Evolutionary conservation across 495 filamentous ascomycete genomes (phyloP), one percentile per base, ranked within the genome.

Genomic region (Podospora fimiseda): DNA sequence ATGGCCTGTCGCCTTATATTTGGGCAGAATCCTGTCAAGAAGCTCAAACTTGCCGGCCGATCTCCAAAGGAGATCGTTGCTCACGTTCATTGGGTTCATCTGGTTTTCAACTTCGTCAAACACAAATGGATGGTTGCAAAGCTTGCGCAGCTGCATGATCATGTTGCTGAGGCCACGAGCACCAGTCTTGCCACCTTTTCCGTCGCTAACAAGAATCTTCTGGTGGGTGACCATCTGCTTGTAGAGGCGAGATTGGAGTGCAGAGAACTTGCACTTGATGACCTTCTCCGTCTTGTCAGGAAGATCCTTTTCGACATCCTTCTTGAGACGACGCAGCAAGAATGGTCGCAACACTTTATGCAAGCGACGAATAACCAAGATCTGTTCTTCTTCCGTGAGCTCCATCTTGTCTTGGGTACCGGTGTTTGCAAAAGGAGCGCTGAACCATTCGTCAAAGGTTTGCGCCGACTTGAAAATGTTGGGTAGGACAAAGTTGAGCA

Each of bases 391-490:
- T 90, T 98, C 93, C 9, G 87, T 92, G 51, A 98, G 77, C 52
- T 96, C 92, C 88, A 98, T 98, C 74, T 92, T 95, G 64, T 98
- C 93, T 67, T 96, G 90, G 43, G 87, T 85, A 70, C 93, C 93
- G 9, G 94, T 97, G 69, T 98, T 98, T 45, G 94, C 94, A 67
- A 98, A 98, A 0, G 93, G 93, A 2, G 93, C 97, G 69, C 96
- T 97, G 78, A 98, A 98, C 93, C 93, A 98, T 68, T 98, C 93
- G 68, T 98, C 93, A 61, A 98, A 98, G 8, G 90, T 95, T 70
- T 96, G 97, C 43, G 94, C 92, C 0, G 94, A 97, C 65, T 98
- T 98, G 84, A 98, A 98, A 59, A 98, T 98, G 55, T 88, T 97
- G 8, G 93, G 93, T 19, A 98, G 78, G 19, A 96, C 94, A 68